These are phyloP conservation scores for Talaromyces funiculosus DNA, from an alignment of 2,329 filamentous ascomycete species.

Conservation along the genomic window DNA sequence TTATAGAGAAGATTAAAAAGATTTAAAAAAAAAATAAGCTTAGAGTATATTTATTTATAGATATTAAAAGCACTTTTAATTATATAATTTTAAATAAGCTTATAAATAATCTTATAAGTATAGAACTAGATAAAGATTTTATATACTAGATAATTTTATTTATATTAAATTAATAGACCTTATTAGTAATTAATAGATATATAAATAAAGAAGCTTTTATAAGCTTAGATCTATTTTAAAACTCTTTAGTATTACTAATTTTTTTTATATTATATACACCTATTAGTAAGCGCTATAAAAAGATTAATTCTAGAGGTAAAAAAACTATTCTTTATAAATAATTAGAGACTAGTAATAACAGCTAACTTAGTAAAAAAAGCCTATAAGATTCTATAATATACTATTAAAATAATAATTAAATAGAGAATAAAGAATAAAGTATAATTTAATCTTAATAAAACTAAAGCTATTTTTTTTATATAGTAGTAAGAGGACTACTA, in stretches of 20 bases:
- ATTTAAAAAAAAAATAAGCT: neutral
- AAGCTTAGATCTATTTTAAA: neutral
- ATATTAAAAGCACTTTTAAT: too few relatives aligned
- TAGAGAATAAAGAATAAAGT: neutral
- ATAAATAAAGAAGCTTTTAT: neutral
- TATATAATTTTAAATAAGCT: neutral
- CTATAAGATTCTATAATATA: too few relatives aligned
- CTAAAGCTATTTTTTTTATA: neutral
- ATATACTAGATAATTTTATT: neutral
- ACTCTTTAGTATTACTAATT: neutral
- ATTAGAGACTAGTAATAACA: neutral
- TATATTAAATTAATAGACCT: neutral
- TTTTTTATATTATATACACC: neutral
- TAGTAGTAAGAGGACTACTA: neutral
- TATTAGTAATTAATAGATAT: neutral
- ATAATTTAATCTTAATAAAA: neutral
- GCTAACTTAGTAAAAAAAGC: too few relatives aligned
- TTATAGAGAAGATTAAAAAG: neutral
- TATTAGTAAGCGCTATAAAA: neutral
- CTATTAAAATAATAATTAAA: neutral
- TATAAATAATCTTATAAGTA: neutral
- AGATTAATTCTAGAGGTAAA: neutral
- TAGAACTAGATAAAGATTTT: neutral
- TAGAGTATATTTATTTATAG: too few relatives aligned
- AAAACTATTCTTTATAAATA: neutral